These are phyloP conservation scores for Starmerella vaccinii DNA, from an alignment of 805 yeast species.

Conservation along the genomic window DNA sequence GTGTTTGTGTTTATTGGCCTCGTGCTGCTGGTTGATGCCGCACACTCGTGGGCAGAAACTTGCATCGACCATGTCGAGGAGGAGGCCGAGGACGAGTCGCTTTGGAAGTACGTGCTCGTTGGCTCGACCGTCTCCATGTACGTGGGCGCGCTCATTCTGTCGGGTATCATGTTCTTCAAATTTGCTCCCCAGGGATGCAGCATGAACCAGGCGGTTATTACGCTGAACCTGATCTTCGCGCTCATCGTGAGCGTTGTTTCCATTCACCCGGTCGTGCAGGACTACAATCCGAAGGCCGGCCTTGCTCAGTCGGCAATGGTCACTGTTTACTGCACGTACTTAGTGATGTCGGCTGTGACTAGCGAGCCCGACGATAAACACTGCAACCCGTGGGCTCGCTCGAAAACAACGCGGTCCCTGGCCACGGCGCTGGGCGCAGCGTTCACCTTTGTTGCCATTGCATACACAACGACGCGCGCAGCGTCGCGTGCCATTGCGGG, in stretches of 20 bases:
- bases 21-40: conserved; percentile 85
- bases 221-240: conserved; percentile 60
- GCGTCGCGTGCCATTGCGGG: conserved; percentile 51
- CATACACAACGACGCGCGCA: conserved; percentile 94
- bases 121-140: conserved; percentile 88
- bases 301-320: conserved; percentile 96
- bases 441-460: conserved; percentile 89
- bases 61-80: conserved; percentile 85
- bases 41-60: conserved; percentile 97
- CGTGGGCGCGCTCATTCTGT: conserved; percentile 57
- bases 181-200: conserved; percentile 75
- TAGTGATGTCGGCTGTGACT: conserved; percentile 84
- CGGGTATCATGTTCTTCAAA: conserved; percentile 66
- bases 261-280: conserved; percentile 75
- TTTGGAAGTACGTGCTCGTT: conserved; percentile 73
- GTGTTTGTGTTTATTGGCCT: conserved; percentile 82
- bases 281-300: conserved; percentile 88
- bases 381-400: conserved; percentile 87
- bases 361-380: conserved; percentile 90
- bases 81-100: conserved; percentile 44
- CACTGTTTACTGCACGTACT: conserved; percentile 80
- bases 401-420: conserved; percentile 80
- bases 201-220: conserved; percentile 80
- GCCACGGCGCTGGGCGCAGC: conserved; percentile 82
- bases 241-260: conserved; percentile 59